phyloP scores from a whole-genome alignment of 345 rosid species.

The Eucalyptus coolabah region DNA sequence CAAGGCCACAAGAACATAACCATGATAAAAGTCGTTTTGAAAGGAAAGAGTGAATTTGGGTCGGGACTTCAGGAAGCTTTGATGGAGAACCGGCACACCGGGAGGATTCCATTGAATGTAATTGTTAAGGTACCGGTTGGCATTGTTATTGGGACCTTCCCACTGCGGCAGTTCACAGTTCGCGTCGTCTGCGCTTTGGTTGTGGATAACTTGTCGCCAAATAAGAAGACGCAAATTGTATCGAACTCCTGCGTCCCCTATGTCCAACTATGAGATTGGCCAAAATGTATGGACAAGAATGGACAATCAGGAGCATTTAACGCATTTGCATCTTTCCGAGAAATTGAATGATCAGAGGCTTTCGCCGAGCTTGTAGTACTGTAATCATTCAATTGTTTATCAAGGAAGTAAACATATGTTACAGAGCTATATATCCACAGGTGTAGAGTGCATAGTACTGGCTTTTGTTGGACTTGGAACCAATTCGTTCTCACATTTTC shows the following conservation, averaged over 20 bases:
- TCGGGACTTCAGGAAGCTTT: slow-evolving; percentile 21
- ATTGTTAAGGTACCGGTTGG: slow-evolving; percentile 20
- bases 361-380: neutral
- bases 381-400: neutral
- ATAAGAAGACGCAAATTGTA: slow-evolving; percentile 10
- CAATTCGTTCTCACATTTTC: neutral
- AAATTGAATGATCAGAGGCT: neutral
- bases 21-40: slow-evolving; percentile 6
- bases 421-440: neutral
- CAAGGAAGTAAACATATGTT: neutral
- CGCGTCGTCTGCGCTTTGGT: slow-evolving; percentile 20
- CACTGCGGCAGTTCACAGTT: slow-evolving; percentile 17
- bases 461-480: neutral
- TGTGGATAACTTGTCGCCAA: slow-evolving; percentile 26
- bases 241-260: slow-evolving; percentile 10
- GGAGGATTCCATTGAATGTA: slow-evolving; percentile 31
- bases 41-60: slow-evolving; percentile 25
- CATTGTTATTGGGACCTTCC: slow-evolving; percentile 3
- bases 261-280: neutral
- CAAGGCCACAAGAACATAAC: slow-evolving; percentile 23
- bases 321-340: neutral
- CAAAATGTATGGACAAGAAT: neutral
- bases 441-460: neutral
- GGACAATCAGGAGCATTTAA: neutral
- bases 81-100: slow-evolving; percentile 4